Evolutionary conservation across 306 rosid species (phyloP).

Genomic region (Clitoria ternatea): DNA sequence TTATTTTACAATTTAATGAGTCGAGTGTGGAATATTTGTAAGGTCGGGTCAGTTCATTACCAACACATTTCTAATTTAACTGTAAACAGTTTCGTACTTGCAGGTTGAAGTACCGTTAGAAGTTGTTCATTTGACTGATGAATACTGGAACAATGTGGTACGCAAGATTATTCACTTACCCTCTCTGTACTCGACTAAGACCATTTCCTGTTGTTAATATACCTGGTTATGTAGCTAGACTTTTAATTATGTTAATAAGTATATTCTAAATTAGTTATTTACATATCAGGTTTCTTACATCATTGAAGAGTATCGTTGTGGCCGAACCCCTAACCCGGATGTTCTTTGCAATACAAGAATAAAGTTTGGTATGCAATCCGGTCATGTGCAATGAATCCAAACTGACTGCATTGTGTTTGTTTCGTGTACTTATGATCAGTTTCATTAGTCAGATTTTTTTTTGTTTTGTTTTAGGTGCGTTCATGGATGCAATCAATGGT

Average conservation of each 20-base stretch:
- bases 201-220: not conserved
- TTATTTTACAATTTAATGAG: too few relatives aligned
- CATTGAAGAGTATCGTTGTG: conserved; percentile 84
- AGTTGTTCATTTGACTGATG: conserved; percentile 92
- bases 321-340: conserved; percentile 92
- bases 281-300: conserved; percentile 72
- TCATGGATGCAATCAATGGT: conserved; percentile 75
- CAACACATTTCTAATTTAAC: not conserved
- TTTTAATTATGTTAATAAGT: not conserved
- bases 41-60: too few relatives aligned
- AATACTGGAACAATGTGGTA: conserved; percentile 94
- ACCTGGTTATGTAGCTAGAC: not conserved
- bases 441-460: not conserved
- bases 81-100: conserved; percentile 8
- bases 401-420: not conserved
- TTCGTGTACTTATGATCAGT: not conserved
- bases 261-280: not conserved
- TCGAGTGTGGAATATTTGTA: too few relatives aligned
- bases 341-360: conserved; percentile 95
- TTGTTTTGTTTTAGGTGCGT: conserved; percentile 58
- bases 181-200: not conserved
- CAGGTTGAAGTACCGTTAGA: conserved; percentile 80
- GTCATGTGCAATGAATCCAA: conserved; percentile 1
- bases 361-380: conserved; percentile 67
- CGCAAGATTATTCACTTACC: not conserved